Evolutionary conservation across 768 basidiomycete species (phyloP), one percentile per base, ranked within the genome.

Genomic region (Termitomyces sp.): DNA sequence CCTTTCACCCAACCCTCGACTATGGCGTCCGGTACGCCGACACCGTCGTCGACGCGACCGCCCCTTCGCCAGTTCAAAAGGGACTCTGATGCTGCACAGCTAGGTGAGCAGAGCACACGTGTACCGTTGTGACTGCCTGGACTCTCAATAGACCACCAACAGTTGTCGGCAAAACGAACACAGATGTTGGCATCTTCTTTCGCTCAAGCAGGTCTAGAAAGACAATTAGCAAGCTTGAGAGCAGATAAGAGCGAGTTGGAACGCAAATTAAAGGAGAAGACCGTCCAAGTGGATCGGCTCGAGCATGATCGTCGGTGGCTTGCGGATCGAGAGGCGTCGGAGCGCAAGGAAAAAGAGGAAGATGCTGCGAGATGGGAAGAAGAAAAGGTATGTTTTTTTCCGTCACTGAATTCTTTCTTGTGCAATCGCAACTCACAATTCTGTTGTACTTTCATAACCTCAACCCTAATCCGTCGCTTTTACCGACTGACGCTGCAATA

Each of bases 241-340:
- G 79, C 84, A 0, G 73, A 80, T 6, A 84, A 83, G 59, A 69
- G 80, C 21, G 86, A 89, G 37, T 71, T 89, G 37, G 88, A 91
- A 67, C 76, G 79, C 12, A 85, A 84, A 66, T 71, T 91, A 3
- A 75, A 84, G 32, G 85, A 91, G 68, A 82, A 80, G 64, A 85
- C 89, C 2, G 60, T 76, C 1, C 66, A 72, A 23, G 78, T 91
- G 27, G 87, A 88, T 42, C 72, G 82, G 43, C 74, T 93, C 10
- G 87, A 91, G 63, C 73, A 79, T 17, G 90, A 92, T 64, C 72
- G 89, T 37, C 72, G 86, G 17, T 89, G 77, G 74, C 76, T 90
- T 49, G 73, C 84, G 0, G 87, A 90, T 59, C 69, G 85, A 3
- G 89, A 91, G 66, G 73, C 78, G 48, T 81, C 84, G 37, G 88